Evolutionary conservation across 179 eudicot species (phyloP).

Genomic region (Corrigiola litoralis): DNA sequence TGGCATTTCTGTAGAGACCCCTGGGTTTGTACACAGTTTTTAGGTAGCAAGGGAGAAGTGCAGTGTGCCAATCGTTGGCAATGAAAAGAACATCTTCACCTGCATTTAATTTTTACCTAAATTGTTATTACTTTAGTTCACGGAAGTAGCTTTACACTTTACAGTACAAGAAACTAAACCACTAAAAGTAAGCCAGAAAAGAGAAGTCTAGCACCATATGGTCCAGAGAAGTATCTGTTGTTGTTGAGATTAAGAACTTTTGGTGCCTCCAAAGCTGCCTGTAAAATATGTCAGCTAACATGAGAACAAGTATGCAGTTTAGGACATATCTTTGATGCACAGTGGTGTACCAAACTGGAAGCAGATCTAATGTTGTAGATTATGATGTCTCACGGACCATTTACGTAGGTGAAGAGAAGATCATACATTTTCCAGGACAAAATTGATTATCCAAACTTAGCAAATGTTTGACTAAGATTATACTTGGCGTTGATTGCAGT

Average conservation of each 20-base stretch:
- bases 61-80: conserved; percentile 95
- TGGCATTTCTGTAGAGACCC: conserved; percentile 66
- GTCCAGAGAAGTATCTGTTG: conserved; percentile 62
- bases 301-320: not conserved
- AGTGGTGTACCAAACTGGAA: not conserved
- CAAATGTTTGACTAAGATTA: too few species aligned
- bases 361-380: too few species aligned
- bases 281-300: conserved; percentile 7
- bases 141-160: not conserved
- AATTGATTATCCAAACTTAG: too few species aligned
- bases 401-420: too few species aligned
- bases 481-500: too few species aligned
- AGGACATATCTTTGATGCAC: not conserved
- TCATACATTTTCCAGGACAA: too few species aligned
- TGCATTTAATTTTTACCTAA: conserved; percentile 17
- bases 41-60: conserved; percentile 77
- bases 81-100: conserved; percentile 85
- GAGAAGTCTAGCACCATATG: conserved; percentile 51
- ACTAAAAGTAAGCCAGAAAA: not conserved
- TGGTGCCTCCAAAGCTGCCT: conserved; percentile 98
- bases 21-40: conserved; percentile 61
- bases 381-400: too few species aligned
- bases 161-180: not conserved
- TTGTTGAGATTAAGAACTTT: conserved; percentile 62
- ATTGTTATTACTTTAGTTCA: not conserved